Evolutionary conservation across 1,284 basidiomycete genomes (phyloP).

Genomic region (Ganoderma lucidum): DNA sequence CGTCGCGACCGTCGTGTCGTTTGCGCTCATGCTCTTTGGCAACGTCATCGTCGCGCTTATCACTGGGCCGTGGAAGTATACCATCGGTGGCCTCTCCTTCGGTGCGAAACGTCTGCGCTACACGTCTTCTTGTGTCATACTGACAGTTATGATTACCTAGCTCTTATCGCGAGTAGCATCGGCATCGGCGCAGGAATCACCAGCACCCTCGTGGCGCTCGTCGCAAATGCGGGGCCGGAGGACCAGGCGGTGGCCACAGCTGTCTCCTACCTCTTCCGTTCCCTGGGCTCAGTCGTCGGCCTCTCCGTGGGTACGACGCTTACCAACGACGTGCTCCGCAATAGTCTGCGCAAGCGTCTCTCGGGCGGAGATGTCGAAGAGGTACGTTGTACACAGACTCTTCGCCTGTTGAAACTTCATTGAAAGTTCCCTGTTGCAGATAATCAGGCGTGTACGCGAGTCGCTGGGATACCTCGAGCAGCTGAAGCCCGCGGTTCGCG

Average conservation of each 20-base stretch:
- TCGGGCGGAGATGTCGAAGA: constrained; percentile 55
- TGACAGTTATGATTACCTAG: constrained; percentile 37
- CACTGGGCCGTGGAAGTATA: constrained; percentile 48
- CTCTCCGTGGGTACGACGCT: constrained; percentile 63
- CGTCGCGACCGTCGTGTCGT: constrained; percentile 54
- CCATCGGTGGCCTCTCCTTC: constrained; percentile 47
- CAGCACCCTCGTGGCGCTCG: constrained; percentile 64
- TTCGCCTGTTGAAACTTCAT: background rate
- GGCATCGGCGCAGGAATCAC: constrained; percentile 63
- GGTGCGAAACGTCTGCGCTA: constrained; percentile 44
- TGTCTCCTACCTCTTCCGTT: constrained; percentile 71
- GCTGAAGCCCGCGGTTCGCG: constrained; percentile 52
- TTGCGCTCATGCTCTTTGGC: constrained; percentile 49
- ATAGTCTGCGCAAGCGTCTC: constrained; percentile 50
- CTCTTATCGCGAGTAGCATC: constrained; percentile 50
- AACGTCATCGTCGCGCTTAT: constrained; percentile 47
- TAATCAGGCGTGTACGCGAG: constrained; percentile 60
- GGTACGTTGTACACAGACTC: constrained; percentile 41
- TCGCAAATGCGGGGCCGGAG: constrained; percentile 64
- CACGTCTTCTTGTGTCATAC: background rate
- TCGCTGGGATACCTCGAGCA: constrained; percentile 60
- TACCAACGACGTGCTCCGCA: constrained; percentile 58
- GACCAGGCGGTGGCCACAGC: constrained; percentile 74
- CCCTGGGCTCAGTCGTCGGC: constrained; percentile 65
- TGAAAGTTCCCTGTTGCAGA: constrained; percentile 44